A percentile compares a stretch with the other conserved stretches of the same genome.
Conservation (phyloP, 2,329 filamentous ascomycete species). For the Raffaelea albimanens region DNA sequence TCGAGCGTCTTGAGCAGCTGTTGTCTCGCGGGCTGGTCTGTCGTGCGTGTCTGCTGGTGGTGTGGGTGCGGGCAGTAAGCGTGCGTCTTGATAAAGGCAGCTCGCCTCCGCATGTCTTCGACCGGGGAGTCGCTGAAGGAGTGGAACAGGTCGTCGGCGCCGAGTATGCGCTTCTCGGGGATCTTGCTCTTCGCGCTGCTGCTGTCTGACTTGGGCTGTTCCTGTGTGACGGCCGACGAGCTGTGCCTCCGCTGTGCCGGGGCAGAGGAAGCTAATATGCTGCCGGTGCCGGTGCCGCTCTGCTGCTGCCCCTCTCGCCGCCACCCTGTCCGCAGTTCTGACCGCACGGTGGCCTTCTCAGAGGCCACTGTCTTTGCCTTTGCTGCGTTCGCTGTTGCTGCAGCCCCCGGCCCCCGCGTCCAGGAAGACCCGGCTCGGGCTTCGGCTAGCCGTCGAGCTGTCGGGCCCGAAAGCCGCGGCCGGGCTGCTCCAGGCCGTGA, state of each 20-base stretch:
- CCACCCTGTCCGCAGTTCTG: too few relatives aligned
- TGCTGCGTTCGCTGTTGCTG: background rate
- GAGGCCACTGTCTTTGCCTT: background rate
- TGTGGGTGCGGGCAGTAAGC: conserved; percentile 88
- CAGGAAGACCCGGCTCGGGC: background rate
- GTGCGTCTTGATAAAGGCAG: conserved; percentile 85
- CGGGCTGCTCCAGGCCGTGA: conserved; percentile 6
- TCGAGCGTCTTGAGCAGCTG: conserved; percentile 11
- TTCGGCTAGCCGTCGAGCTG: background rate
- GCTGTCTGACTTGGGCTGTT: background rate
- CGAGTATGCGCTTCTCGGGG: conserved; percentile 30
- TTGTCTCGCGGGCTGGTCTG: background rate
- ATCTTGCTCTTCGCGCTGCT: conserved; percentile 13
- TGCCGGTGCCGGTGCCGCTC: background rate
- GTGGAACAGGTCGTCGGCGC: conserved; percentile 82
- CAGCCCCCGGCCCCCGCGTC: background rate
- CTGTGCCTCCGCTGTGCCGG: background rate
- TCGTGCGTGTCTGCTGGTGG: conserved; percentile 49
- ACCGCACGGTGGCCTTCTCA: background rate
- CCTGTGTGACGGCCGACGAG: background rate
- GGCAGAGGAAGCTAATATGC: background rate
- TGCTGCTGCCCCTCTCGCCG: background rate
- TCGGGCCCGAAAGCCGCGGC: background rate
- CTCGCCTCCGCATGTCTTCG: conserved; percentile 75
- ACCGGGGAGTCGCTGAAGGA: conserved; percentile 83